Evolutionary conservation across 495 filamentous ascomycete genomes (phyloP), one percentile per base, ranked within the genome.

Genomic region (Cercophora sp.): DNA sequence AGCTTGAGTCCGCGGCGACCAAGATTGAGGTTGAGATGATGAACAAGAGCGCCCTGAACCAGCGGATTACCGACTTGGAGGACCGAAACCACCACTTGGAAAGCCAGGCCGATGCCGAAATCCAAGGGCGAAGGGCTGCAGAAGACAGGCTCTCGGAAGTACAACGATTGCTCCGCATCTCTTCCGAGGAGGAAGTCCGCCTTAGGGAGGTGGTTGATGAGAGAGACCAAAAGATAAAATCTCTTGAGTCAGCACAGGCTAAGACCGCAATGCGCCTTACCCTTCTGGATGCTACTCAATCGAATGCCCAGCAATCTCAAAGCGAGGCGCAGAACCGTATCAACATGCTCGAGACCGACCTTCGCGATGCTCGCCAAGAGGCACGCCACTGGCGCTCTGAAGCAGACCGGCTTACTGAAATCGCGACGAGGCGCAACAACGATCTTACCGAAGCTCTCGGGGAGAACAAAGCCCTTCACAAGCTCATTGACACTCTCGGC

Each of bases 111-210:
- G 73, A 78, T 52, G 71, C 80, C 25, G 89, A 93, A 57, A 73
- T 84, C 53, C 79, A 82, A 37, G 69, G 66, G 39, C 81, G 89
- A 41, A 77, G 83, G 40, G 79, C 81, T 8, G 81, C 84, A 2
- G 86, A 92, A 61, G 87, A 91, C 61, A 82, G 82, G 46, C 73
- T 90, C 22, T 76, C 79, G 31, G 85, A 93, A 59, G 75, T 84
- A 23, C 81, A 88, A 64, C 78, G 81, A 50, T 76, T 85, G 15
- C 74, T 93, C 5, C 81, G 84, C 54, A 78, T 85, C 54, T 74
- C 77, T 34, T 73, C 77, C 5, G 85, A 87, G 31, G 85, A 92
- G 61, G 87, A 93, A 56, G 73, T 71, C 42, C 82, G 85, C 25
- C 81, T 93, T 48, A 79, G 85, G 27, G 79, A 86, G 52, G 75